These are phyloP conservation scores for Sarocladium kiliense DNA, from an alignment of 2,329 filamentous ascomycete genomes.

Conservation along the genomic window DNA sequence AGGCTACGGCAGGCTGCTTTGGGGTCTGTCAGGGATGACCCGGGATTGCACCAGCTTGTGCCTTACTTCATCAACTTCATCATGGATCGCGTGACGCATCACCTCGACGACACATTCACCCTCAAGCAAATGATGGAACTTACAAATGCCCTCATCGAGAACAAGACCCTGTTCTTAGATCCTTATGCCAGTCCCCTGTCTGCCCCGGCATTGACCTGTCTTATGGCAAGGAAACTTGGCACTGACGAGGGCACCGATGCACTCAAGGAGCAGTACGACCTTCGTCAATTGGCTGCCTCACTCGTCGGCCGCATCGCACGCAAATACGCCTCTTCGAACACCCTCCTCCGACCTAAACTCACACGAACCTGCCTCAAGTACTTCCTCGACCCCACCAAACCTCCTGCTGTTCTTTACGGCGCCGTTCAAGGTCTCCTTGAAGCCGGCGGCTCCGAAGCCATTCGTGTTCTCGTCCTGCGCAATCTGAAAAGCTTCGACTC, in stretches of 20 bases:
- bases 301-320: conserved; percentile 73
- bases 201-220: conserved; percentile 84
- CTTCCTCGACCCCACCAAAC: conserved; percentile 81
- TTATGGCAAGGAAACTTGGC: conserved; percentile 74
- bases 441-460: conserved; percentile 62
- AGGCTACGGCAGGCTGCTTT: conserved; percentile 77
- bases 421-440: conserved; percentile 75
- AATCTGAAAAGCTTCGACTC: conserved; percentile 51
- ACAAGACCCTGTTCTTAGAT: conserved; percentile 69
- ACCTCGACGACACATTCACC: conserved; percentile 82
- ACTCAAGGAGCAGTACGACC: conserved; percentile 62
- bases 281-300: conserved; percentile 80
- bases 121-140: conserved; percentile 91
- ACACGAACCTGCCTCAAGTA: conserved; percentile 90
- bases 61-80: conserved; percentile 97
- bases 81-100: conserved; percentile 91
- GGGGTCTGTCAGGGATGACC: conserved; percentile 79
- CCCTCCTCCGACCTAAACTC: conserved; percentile 79
- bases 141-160: conserved; percentile 76
- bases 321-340: conserved; percentile 77
- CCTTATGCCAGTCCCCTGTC: conserved; percentile 63
- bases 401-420: conserved; percentile 81
- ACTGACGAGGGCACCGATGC: conserved; percentile 46
- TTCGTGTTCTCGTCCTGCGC: conserved; percentile 50
- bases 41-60: conserved; percentile 88